phyloP scores from a whole-genome alignment of 176 grass and related monocot species.

The Pontederia paniculata region DNA sequence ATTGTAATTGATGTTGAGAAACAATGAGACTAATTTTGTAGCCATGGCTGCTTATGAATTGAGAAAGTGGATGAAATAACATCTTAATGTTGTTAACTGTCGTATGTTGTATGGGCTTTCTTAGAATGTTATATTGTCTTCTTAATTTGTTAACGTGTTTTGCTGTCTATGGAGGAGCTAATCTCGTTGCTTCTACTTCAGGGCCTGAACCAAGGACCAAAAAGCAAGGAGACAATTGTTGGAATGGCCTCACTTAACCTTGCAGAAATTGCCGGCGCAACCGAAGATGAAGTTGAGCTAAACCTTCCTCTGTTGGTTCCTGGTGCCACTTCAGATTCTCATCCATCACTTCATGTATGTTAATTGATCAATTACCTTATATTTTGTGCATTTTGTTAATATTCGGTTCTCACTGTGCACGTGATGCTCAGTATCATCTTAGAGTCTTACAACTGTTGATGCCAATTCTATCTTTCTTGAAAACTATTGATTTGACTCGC shows the following conservation, averaged over 20 bases:
- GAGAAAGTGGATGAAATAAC: no score
- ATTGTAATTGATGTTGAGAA: no score
- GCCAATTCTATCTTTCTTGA: no score
- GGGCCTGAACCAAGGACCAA: conserved; percentile 50
- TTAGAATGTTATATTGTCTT: not conserved
- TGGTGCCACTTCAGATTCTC: conserved; percentile 26
- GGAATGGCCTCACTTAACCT: conserved; percentile 65
- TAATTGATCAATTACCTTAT: conserved; percentile 16
- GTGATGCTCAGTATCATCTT: no score
- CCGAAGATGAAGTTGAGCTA: conserved; percentile 53
- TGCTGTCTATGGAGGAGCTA: conserved; percentile 6
- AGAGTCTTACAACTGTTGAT: no score
- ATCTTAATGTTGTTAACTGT: no score
- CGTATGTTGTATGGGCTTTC: no score
- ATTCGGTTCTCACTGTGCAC: no score
- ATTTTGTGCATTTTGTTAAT: not conserved
- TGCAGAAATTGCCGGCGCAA: conserved; percentile 47
- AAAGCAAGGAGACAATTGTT: conserved; percentile 55
- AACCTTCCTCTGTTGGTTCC: conserved; percentile 47
- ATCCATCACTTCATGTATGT: conserved; percentile 75
- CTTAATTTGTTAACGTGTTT: not conserved
- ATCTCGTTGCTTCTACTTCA: conserved; percentile 14
- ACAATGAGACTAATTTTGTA: no score
- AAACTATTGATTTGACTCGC: no score
- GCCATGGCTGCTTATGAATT: no score